Evolutionary conservation across 208 protist species (phyloP).

Genomic region (Trypanosoma vivax): DNA sequence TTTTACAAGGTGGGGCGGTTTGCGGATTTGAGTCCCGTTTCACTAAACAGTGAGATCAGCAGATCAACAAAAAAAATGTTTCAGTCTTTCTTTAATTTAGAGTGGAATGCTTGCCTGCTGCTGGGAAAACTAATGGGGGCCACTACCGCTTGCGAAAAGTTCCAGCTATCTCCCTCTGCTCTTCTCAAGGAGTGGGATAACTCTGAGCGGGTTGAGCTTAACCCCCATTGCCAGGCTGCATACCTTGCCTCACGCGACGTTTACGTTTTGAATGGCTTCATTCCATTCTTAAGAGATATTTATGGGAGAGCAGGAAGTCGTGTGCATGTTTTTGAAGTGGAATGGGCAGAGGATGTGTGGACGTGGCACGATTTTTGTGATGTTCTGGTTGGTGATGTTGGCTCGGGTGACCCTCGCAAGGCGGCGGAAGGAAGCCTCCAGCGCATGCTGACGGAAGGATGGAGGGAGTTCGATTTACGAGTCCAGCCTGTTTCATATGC

Average conservation of each 20-base stretch:
- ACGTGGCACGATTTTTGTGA: conserved; percentile 44
- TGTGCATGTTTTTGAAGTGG: conserved; percentile 40
- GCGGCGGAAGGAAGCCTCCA: conserved; percentile 40
- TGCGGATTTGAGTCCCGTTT: conserved; percentile 10
- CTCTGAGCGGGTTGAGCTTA: conserved; percentile 27
- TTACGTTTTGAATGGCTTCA: conserved; percentile 78
- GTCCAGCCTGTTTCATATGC: conserved; percentile 23
- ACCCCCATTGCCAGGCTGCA: conserved; percentile 32
- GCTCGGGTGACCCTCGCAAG: conserved; percentile 13
- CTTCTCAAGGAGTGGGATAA: conserved; percentile 34
- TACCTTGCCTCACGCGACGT: conserved; percentile 27
- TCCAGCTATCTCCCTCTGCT: conserved; percentile 24
- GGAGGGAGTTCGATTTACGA: conserved; percentile 34
- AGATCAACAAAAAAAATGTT: conserved; percentile 24
- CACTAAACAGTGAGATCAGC: conserved; percentile 19
- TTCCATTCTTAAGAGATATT: conserved; percentile 35
- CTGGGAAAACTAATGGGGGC: conserved; percentile 35
- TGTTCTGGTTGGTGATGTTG: conserved; percentile 35
- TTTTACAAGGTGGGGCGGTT: conserved; percentile 15
- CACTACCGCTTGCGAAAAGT: conserved; percentile 18
- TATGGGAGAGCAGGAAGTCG: conserved; percentile 28
- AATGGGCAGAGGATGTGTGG: conserved; percentile 33
- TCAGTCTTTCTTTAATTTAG: conserved; percentile 18
- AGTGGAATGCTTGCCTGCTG: conserved; percentile 15
- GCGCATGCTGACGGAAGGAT: conserved; percentile 38